Conservation (phyloP, 2,329 filamentous ascomycete genomes). For the Pseudogymnoascus sp. region DNA sequence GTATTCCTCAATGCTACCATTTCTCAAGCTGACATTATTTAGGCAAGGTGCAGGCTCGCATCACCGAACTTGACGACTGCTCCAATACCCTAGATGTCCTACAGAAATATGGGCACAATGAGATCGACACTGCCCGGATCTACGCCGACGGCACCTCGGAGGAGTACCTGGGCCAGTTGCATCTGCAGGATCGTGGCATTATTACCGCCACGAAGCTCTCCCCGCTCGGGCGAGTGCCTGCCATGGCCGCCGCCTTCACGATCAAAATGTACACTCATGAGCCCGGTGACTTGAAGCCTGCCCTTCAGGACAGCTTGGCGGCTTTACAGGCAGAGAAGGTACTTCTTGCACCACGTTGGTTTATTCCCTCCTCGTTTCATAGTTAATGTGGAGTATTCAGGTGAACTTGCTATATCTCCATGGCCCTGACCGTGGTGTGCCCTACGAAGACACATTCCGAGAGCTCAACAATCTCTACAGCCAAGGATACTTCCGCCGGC, state of each 20-base stretch:
- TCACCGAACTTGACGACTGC: constrained; percentile 37
- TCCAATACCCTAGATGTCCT: constrained; percentile 55
- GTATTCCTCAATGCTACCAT: not conserved
- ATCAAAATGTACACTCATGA: constrained; percentile 25
- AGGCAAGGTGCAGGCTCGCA: constrained; percentile 22
- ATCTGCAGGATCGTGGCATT: constrained; percentile 33
- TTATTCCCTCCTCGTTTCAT: too few relatives aligned
- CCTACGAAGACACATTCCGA: constrained; percentile 38
- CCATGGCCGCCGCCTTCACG: constrained; percentile 15
- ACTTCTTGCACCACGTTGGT: too few relatives aligned
- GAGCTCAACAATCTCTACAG: constrained; percentile 38
- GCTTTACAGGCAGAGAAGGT: constrained; percentile 22
- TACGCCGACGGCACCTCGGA: constrained; percentile 59
- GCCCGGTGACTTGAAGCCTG: constrained; percentile 28
- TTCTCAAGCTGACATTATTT: not conserved
- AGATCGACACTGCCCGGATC: constrained; percentile 57
- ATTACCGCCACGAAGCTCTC: constrained; percentile 37
- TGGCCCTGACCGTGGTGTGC: constrained; percentile 39
- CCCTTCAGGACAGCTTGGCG: constrained; percentile 32
- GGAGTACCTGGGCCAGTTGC: constrained; percentile 34
- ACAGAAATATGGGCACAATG: constrained; percentile 55
- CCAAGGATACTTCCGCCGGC: constrained; percentile 37
- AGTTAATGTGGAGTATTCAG: constrained; percentile 22
- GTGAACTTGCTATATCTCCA: constrained; percentile 45
- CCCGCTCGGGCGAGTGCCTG: constrained; percentile 20